Percentiles rank a stretch among this genome's conserved stretches.
These are phyloP conservation scores for Escovopsis sp. DNA, from an alignment of 2,329 filamentous ascomycete genomes.

Conservation along the genomic window DNA sequence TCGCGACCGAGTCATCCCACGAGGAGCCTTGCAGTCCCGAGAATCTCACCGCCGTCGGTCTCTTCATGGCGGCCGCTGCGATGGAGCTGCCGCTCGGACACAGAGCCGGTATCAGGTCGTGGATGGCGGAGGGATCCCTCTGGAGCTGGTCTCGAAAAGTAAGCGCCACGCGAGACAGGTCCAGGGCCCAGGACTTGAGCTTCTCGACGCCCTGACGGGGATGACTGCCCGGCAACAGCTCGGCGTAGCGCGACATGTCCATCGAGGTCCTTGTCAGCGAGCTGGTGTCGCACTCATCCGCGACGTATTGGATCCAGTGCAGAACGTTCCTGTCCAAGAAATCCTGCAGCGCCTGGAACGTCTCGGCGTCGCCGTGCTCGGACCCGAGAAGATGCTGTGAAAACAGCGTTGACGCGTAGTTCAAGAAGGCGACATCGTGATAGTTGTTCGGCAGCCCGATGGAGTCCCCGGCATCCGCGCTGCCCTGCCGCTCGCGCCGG, in stretches of 20 bases:
- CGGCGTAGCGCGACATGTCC: background rate
- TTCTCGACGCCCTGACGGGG: background rate
- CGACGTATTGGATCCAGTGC: slow-evolving; percentile 1
- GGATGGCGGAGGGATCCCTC: background rate
- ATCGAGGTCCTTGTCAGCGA: background rate
- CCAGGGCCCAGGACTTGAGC: slow-evolving; percentile 1
- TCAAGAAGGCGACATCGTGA: background rate
- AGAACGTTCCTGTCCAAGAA: background rate
- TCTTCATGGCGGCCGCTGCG: background rate
- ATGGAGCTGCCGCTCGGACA: background rate
- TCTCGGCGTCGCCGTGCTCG: background rate
- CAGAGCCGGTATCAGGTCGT: slow-evolving; percentile 2
- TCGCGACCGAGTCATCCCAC: slow-evolving; percentile 1
- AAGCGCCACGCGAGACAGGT: slow-evolving; percentile 1
- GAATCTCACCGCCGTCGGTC: background rate
- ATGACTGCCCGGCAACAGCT: background rate
- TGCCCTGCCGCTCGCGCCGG: background rate
- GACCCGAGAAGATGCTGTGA: background rate
- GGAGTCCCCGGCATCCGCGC: background rate
- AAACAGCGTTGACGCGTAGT: background rate
- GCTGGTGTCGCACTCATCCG: background rate
- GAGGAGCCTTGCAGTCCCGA: background rate
- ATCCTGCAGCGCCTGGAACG: background rate
- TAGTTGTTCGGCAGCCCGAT: no score
- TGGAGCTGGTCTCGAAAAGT: slow-evolving; percentile 1